phyloP scores from a whole-genome alignment of 768 basidiomycete genomes.

The Ramaria sp. region DNA sequence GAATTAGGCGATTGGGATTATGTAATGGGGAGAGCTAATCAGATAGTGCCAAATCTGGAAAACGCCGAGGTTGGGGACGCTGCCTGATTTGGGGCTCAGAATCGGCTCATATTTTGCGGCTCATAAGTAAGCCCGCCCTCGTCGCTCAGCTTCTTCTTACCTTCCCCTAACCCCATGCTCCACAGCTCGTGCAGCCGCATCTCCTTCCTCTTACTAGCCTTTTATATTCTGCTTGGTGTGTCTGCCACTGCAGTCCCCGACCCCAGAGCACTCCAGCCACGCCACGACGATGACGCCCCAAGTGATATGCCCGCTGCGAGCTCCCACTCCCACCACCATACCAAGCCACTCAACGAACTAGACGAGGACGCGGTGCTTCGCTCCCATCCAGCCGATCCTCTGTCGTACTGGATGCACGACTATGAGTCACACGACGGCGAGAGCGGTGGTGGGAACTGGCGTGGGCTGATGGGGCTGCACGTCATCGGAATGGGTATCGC shows the following conservation, averaged over 20 bases:
- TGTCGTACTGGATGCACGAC: slow-evolving; percentile 78
- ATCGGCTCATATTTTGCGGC: neutral
- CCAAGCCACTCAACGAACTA: slow-evolving; percentile 42
- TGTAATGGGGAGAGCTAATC: too few species aligned
- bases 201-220: neutral
- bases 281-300: neutral
- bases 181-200: neutral
- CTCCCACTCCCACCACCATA: neutral
- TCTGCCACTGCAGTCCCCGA: too few species aligned
- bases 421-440: slow-evolving; percentile 36
- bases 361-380: slow-evolving; percentile 69
- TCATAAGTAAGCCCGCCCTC: neutral
- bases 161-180: neutral
- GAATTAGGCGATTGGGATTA: too few species aligned
- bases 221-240: neutral
- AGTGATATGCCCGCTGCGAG: neutral
- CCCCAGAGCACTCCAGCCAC: neutral
- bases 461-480: slow-evolving; percentile 66
- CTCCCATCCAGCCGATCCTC: slow-evolving; percentile 57
- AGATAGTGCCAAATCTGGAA: too few species aligned
- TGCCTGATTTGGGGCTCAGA: too few species aligned
- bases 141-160: neutral
- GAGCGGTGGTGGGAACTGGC: slow-evolving; percentile 38
- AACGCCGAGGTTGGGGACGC: too few species aligned
- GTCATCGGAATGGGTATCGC: slow-evolving; percentile 64